Percentiles rank a stretch among this genome's conserved stretches.
Evolutionary conservation across 352 stramenopile species (phyloP).

Genomic region (Phytophthora pinifolia): DNA sequence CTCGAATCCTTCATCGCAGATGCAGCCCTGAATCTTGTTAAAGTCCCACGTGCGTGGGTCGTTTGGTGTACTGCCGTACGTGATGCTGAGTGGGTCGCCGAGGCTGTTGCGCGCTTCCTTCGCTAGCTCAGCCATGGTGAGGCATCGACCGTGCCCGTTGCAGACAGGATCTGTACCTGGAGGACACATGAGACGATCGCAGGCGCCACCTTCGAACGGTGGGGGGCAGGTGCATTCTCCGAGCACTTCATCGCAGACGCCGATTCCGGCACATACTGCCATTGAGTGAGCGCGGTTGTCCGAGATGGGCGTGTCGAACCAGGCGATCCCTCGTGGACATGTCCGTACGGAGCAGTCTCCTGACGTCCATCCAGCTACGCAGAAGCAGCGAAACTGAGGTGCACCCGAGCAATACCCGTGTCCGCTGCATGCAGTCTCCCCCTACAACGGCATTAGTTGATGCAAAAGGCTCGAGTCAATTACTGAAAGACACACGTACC

Average conservation of each 20-base stretch:
- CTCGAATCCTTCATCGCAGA: constrained; percentile 83
- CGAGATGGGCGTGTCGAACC: constrained; percentile 62
- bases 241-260: constrained; percentile 58
- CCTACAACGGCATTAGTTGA: constrained; percentile 19
- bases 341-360: constrained; percentile 74
- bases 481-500: constrained; percentile 15
- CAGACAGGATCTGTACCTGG: constrained; percentile 49
- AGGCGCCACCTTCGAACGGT: constrained; percentile 70
- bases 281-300: constrained; percentile 58
- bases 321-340: constrained; percentile 59
- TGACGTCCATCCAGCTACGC: constrained; percentile 52
- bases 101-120: constrained; percentile 42
- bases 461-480: not conserved
- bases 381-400: constrained; percentile 75
- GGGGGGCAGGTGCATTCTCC: constrained; percentile 64
- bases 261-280: constrained; percentile 63
- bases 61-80: constrained; percentile 73
- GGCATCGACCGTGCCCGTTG: constrained; percentile 64
- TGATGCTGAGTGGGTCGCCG: constrained; percentile 51
- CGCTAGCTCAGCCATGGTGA: constrained; percentile 67
- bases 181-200: constrained; percentile 70
- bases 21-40: constrained; percentile 87
- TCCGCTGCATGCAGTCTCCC: constrained; percentile 64
- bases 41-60: constrained; percentile 81
- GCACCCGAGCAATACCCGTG: constrained; percentile 72